Percentiles rank a stretch among this genome's conserved stretches.
These are phyloP conservation scores for Neopestalotiopsis rosae DNA, from an alignment of 2,329 filamentous ascomycete species.

Conservation along the genomic window DNA sequence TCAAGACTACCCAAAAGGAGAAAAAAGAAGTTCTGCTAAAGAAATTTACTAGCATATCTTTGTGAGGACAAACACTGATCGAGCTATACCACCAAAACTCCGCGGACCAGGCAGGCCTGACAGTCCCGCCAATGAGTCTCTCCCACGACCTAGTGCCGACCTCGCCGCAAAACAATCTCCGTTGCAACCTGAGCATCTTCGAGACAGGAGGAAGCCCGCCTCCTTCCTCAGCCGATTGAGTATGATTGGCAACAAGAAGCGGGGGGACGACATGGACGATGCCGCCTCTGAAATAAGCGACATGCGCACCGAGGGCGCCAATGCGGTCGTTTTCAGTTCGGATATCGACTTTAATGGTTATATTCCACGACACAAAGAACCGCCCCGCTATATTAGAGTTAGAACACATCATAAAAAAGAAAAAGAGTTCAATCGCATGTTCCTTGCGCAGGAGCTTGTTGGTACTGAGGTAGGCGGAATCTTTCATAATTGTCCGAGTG, in stretches of 20 bases:
- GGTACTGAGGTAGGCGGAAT: conserved; percentile 48
- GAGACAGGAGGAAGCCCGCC: conserved; percentile 79
- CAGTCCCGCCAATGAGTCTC: conserved; percentile 49
- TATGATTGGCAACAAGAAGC: conserved; percentile 82
- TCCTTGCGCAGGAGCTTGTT: conserved; percentile 88
- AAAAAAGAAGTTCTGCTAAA: not conserved
- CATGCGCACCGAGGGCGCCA: conserved; percentile 76
- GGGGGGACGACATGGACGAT: conserved; percentile 60
- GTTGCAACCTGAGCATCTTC: conserved; percentile 46
- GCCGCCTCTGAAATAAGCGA: conserved; percentile 74
- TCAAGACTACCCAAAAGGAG: not conserved
- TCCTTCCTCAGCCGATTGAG: conserved; percentile 86
- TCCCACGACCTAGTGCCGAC: conserved; percentile 48
- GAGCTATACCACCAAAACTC: conserved; percentile 48
- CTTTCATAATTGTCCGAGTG: too few species aligned
- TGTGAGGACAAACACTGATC: conserved; percentile 39
- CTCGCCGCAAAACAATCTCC: conserved; percentile 40
- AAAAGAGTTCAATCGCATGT: conserved; percentile 84
- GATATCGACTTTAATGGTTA: conserved; percentile 75
- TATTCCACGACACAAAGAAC: conserved; percentile 85
- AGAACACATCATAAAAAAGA: conserved; percentile 80
- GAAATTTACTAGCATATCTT: conserved; percentile 50
- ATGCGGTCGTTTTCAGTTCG: conserved; percentile 82
- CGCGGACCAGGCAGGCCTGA: conserved; percentile 59
- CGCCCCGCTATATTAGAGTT: conserved; percentile 89